Evolutionary conservation across 257 asterid genomes (phyloP).

Genomic region (Agastache rugosa): DNA sequence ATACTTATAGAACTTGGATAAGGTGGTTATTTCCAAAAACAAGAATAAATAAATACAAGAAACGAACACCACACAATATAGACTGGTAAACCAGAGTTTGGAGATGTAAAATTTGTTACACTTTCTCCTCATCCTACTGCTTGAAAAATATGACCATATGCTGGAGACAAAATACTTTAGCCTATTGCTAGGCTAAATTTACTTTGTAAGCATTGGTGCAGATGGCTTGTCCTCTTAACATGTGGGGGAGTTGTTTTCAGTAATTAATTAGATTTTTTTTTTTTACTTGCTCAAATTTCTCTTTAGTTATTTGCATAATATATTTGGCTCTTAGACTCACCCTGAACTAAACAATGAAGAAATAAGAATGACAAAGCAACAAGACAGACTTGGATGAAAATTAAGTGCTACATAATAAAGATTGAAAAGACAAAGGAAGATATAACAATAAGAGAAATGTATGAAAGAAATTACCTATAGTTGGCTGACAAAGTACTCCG

Average conservation of each 20-base stretch:
- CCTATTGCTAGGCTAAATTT: neutral
- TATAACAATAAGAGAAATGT: neutral
- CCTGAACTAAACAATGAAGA: neutral
- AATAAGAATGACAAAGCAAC: constrained; percentile 30
- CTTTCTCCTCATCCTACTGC: neutral
- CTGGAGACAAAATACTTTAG: neutral
- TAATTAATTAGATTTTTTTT: neutral
- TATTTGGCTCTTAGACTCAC: neutral
- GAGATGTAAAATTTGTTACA: neutral
- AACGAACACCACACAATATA: neutral
- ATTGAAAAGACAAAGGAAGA: neutral
- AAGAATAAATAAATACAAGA: neutral
- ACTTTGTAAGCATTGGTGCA: neutral
- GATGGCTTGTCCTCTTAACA: neutral
- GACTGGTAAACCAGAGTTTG: neutral
- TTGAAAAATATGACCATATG: neutral
- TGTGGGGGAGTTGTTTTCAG: neutral
- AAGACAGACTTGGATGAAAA: constrained; percentile 19
- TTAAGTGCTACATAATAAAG: constrained; percentile 8
- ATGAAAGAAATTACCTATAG: constrained; percentile 36
- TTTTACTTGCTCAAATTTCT: neutral
- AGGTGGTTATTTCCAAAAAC: neutral
- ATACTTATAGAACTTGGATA: neutral
- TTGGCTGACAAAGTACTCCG: constrained; percentile 13
- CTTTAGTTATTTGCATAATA: constrained; percentile 8